Conservation (phyloP, 1,284 basidiomycete genomes). For the Puccinia novopanici region DNA sequence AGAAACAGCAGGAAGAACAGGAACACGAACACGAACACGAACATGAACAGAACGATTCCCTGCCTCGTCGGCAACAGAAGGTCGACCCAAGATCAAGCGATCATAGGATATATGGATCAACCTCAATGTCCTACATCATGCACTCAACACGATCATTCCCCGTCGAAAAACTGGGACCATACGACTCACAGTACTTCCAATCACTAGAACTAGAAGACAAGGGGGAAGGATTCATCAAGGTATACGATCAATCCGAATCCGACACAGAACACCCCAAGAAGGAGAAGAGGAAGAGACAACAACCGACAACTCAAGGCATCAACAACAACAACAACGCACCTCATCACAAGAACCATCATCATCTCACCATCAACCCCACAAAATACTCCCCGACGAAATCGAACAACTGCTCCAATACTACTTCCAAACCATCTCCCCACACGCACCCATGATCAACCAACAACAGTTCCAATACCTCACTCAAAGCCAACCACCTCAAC, state of each 20-base stretch:
- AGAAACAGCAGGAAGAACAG: constrained; percentile 10
- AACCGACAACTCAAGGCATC: no score
- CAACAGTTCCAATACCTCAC: constrained; percentile 16
- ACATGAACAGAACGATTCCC: background rate
- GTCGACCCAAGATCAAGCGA: constrained; percentile 7
- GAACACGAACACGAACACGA: background rate
- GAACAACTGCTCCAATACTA: background rate
- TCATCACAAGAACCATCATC: background rate
- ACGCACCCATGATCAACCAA: constrained; percentile 12
- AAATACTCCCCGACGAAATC: background rate
- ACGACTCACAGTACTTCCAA: constrained; percentile 67
- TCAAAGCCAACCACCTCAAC: background rate
- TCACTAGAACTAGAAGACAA: constrained; percentile 64
- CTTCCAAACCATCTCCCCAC: constrained; percentile 9
- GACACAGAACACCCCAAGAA: constrained; percentile 8
- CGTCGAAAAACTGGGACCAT: constrained; percentile 74
- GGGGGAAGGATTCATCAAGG: constrained; percentile 83
- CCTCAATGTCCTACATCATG: constrained; percentile 78
- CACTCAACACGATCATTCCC: constrained; percentile 85
- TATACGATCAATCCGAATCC: constrained; percentile 65
- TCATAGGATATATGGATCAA: constrained; percentile 67
- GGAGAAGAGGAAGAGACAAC: background rate
- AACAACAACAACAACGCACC: background rate
- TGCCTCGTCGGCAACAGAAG: background rate
- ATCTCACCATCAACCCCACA: background rate